phyloP scores from a whole-genome alignment of 2,329 filamentous ascomycete genomes.

The Fusarium sacchari region DNA sequence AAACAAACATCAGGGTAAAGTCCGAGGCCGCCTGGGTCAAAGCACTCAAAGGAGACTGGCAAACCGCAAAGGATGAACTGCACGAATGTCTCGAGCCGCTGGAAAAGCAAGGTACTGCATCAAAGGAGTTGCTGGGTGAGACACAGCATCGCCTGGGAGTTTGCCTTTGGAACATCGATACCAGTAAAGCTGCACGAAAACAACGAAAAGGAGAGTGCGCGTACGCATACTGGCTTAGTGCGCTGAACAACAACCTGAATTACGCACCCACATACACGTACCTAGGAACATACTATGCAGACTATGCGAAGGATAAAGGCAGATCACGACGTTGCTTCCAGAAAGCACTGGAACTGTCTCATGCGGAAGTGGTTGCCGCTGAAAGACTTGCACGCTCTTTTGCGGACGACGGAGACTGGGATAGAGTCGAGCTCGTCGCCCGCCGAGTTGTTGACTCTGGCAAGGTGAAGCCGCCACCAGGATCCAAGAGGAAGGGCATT shows the following conservation, averaged over 20 bases:
- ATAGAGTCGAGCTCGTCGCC: slow-evolving; percentile 91
- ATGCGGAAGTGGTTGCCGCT: slow-evolving; percentile 85
- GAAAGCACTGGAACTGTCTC: slow-evolving; percentile 92
- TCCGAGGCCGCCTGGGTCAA: slow-evolving; percentile 94
- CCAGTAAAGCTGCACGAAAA: slow-evolving; percentile 78
- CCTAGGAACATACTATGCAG: slow-evolving; percentile 88
- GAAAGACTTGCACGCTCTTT: slow-evolving; percentile 87
- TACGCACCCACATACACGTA: slow-evolving; percentile 92
- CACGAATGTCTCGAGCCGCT: slow-evolving; percentile 75
- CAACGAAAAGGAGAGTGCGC: slow-evolving; percentile 75
- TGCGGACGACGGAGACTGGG: slow-evolving; percentile 93
- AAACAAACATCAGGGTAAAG: slow-evolving; percentile 78
- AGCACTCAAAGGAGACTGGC: slow-evolving; percentile 81
- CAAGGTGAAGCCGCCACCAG: slow-evolving; percentile 87
- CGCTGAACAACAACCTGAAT: slow-evolving; percentile 86
- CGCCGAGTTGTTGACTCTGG: slow-evolving; percentile 95
- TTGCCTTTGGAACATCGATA: slow-evolving; percentile 86
- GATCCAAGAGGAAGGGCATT: slow-evolving; percentile 90
- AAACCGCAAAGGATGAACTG: slow-evolving; percentile 73
- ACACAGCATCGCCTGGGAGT: slow-evolving; percentile 87
- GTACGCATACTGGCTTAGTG: slow-evolving; percentile 83
- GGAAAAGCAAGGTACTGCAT: slow-evolving; percentile 64
- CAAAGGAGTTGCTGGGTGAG: slow-evolving; percentile 80
- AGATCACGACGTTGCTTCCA: slow-evolving; percentile 93
- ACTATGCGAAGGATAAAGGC: slow-evolving; percentile 88